phyloP scores from a whole-genome alignment of 2,329 filamentous ascomycete species.

The Parastagonospora nodorum region DNA sequence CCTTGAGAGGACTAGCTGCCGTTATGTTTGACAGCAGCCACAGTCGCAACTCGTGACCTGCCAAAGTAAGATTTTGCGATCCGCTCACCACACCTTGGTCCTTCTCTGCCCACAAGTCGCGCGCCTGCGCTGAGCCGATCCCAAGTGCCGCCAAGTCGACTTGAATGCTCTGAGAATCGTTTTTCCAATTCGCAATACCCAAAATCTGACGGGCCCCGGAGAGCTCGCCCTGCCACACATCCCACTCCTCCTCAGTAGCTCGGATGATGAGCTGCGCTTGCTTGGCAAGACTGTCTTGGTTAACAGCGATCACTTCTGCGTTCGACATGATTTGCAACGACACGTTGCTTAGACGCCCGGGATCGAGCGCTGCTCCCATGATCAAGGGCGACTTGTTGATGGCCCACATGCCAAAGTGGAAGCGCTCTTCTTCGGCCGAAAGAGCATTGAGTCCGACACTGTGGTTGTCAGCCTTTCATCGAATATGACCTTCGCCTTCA shows the following conservation, averaged over 20 bases:
- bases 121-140: slow-evolving; percentile 40
- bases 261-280: slow-evolving; percentile 56
- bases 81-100: slow-evolving; percentile 24
- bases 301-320: slow-evolving; percentile 61
- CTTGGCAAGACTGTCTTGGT: slow-evolving; percentile 60
- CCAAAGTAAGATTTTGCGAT: slow-evolving; percentile 18
- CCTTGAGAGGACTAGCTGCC: slow-evolving; percentile 9
- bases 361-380: slow-evolving; percentile 48
- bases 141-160: slow-evolving; percentile 40
- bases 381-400: slow-evolving; percentile 54
- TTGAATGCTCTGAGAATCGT: slow-evolving; percentile 34
- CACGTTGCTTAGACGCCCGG: slow-evolving; percentile 21
- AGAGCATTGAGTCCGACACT: slow-evolving; percentile 47
- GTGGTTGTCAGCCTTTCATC: slow-evolving; percentile 2
- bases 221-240: slow-evolving; percentile 47
- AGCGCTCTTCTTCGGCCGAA: slow-evolving; percentile 46
- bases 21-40: slow-evolving; percentile 45
- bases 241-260: slow-evolving; percentile 45
- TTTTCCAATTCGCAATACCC: slow-evolving; percentile 47
- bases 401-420: slow-evolving; percentile 55
- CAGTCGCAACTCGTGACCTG: slow-evolving; percentile 35
- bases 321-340: slow-evolving; percentile 49
- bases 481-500: too few species aligned
- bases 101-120: slow-evolving; percentile 44
- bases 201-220: slow-evolving; percentile 42